Conservation (phyloP, 495 filamentous ascomycete species). For the Talaromyces thailandensis region DNA sequence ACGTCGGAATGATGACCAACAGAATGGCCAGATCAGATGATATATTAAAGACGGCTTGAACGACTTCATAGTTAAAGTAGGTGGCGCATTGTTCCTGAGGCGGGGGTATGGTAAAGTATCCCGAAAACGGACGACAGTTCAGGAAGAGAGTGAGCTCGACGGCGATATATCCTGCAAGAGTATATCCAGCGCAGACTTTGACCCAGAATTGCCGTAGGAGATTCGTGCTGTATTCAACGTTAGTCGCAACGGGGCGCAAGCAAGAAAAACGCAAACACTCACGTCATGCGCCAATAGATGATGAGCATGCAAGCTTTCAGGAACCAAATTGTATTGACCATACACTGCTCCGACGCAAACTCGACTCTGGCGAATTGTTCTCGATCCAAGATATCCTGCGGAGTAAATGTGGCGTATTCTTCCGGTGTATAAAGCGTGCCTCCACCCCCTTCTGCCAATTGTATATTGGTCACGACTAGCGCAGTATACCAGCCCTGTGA, state of each 20-base stretch:
- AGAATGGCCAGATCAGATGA: conserved; percentile 39
- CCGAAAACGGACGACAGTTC: conserved; percentile 25
- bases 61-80: conserved; percentile 35
- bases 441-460: conserved; percentile 33
- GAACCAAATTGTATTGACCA: conserved; percentile 38
- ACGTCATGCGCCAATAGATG: conserved; percentile 38
- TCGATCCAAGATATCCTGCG: conserved; percentile 25
- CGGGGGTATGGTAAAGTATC: conserved; percentile 35
- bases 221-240: conserved; percentile 9
- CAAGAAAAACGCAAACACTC: not conserved
- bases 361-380: conserved; percentile 38
- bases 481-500: conserved; percentile 20
- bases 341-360: conserved; percentile 37
- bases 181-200: conserved; percentile 20
- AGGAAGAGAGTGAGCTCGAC: conserved; percentile 30
- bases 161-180: conserved; percentile 20
- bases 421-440: conserved; percentile 33
- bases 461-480: conserved; percentile 32
- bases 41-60: conserved; percentile 41
- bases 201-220: conserved; percentile 23
- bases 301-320: conserved; percentile 45
- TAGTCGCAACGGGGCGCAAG: not conserved
- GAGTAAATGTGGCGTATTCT: conserved; percentile 23
- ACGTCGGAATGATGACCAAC: conserved; percentile 30
- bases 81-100: conserved; percentile 37